Conservation (phyloP, 2,329 filamentous ascomycete genomes). For the Aureobasidium pullulans region DNA sequence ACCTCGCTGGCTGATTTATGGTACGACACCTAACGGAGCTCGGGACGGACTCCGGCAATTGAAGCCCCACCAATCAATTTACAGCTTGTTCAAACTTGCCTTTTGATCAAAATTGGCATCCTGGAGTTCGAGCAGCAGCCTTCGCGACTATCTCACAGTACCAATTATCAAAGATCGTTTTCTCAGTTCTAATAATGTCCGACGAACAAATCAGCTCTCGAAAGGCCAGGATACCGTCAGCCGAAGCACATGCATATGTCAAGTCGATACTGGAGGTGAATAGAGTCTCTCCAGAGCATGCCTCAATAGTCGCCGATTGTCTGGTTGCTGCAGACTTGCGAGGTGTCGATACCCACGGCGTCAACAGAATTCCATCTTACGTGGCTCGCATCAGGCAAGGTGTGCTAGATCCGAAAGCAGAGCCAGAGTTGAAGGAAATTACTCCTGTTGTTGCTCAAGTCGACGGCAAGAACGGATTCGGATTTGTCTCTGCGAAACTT, state of each 20-base stretch:
- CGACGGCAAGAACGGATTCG: constrained; percentile 62
- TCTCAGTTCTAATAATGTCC: neutral
- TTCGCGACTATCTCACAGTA: neutral
- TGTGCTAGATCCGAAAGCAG: constrained; percentile 54
- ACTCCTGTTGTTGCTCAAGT: constrained; percentile 65
- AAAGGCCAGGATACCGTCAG: constrained; percentile 15
- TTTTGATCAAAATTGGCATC: neutral
- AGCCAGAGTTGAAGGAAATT: constrained; percentile 50
- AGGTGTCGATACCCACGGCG: constrained; percentile 69
- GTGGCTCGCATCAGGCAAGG: constrained; percentile 62
- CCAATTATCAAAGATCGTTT: too few species aligned
- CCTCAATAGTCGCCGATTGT: constrained; percentile 53
- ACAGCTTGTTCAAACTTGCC: neutral
- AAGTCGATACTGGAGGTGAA: constrained; percentile 51
- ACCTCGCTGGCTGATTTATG: neutral
- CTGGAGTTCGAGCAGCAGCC: too few species aligned
- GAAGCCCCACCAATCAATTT: neutral
- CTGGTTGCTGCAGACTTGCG: constrained; percentile 66
- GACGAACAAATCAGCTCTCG: neutral
- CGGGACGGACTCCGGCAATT: neutral
- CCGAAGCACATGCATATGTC: constrained; percentile 36
- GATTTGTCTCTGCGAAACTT: constrained; percentile 58
- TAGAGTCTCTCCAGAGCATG: constrained; percentile 50
- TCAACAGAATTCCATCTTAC: constrained; percentile 69
- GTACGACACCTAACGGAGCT: neutral